Percentiles rank a stretch among this genome's conserved stretches.
Conservation (phyloP, 345 rosid genomes). For the Acer saccharum region DNA sequence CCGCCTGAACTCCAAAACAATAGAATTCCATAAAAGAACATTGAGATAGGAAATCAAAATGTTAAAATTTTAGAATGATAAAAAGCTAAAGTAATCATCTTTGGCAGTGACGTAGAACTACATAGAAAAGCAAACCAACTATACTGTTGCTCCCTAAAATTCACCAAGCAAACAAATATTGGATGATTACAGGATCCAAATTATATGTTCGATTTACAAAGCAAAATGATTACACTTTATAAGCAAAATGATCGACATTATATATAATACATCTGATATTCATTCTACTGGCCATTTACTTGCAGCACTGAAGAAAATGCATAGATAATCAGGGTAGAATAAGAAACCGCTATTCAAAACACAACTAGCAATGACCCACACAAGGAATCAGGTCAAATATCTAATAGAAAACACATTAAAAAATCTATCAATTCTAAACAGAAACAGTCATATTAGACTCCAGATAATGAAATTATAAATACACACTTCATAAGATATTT, state of each 20-base stretch:
- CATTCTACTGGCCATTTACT: not conserved
- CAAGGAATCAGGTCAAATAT: not conserved
- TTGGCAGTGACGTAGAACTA: conserved; percentile 5
- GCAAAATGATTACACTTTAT: not conserved
- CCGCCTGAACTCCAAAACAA: conserved; percentile 63
- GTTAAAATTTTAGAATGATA: not conserved
- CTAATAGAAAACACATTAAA: not conserved
- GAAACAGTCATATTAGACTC: not conserved
- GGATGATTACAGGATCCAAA: not conserved
- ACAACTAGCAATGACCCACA: not conserved
- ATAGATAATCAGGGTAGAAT: not conserved
- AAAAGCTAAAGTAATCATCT: not conserved
- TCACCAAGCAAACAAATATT: not conserved
- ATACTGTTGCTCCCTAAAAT: not conserved
- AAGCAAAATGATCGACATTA: not conserved
- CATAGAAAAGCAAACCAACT: not conserved
- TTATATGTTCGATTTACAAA: not conserved
- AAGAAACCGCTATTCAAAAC: not conserved
- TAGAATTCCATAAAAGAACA: not conserved
- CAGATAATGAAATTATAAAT: not conserved
- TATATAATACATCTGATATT: not conserved
- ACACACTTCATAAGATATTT: conserved; percentile 1
- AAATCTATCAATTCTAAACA: not conserved
- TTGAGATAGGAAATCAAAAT: not conserved
- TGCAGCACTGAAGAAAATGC: not conserved